A percentile compares a stretch with the other conserved stretches of the same genome.
Evolutionary conservation across 805 yeast species (phyloP).

Genomic region (Cyberlindnera amylophila): DNA sequence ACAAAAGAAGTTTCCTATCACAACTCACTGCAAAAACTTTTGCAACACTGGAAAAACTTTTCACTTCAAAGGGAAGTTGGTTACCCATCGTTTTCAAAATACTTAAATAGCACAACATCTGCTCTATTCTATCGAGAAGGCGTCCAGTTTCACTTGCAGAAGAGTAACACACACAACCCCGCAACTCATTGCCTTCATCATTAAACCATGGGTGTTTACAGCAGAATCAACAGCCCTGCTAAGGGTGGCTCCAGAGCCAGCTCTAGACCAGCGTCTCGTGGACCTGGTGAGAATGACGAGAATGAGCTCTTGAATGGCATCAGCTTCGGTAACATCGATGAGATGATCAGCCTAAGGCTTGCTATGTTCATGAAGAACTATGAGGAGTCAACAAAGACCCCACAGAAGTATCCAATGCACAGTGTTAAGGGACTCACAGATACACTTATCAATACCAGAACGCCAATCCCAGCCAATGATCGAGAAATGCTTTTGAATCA

Average conservation of each 20-base stretch:
- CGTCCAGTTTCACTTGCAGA: no score
- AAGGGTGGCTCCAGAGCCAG: slow-evolving; percentile 4
- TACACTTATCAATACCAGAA: slow-evolving; percentile 18
- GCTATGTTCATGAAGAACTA: slow-evolving; percentile 16
- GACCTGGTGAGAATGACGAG: slow-evolving; percentile 17
- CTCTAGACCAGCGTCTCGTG: slow-evolving; percentile 16
- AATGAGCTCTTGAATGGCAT: slow-evolving; percentile 22
- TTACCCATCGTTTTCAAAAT: neutral
- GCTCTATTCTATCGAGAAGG: no score
- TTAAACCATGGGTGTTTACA: slow-evolving; percentile 6
- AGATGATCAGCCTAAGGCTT: slow-evolving; percentile 22
- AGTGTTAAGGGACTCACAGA: slow-evolving; percentile 21
- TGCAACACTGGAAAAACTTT: neutral
- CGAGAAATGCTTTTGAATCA: slow-evolving; percentile 26
- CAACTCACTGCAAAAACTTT: slow-evolving; percentile 1
- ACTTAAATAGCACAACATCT: slow-evolving; percentile 11
- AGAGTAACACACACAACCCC: neutral
- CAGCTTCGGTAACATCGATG: slow-evolving; percentile 26
- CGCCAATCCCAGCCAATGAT: slow-evolving; percentile 22
- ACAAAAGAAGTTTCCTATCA: no score
- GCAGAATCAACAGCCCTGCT: slow-evolving; percentile 14
- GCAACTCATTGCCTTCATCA: neutral
- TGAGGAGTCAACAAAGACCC: slow-evolving; percentile 10
- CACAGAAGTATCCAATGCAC: slow-evolving; percentile 24
- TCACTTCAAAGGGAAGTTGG: slow-evolving; percentile 3